Evolutionary conservation across 768 basidiomycete genomes (phyloP), one percentile per base, ranked within the genome.

Genomic region (Tremella yokohamensis): DNA sequence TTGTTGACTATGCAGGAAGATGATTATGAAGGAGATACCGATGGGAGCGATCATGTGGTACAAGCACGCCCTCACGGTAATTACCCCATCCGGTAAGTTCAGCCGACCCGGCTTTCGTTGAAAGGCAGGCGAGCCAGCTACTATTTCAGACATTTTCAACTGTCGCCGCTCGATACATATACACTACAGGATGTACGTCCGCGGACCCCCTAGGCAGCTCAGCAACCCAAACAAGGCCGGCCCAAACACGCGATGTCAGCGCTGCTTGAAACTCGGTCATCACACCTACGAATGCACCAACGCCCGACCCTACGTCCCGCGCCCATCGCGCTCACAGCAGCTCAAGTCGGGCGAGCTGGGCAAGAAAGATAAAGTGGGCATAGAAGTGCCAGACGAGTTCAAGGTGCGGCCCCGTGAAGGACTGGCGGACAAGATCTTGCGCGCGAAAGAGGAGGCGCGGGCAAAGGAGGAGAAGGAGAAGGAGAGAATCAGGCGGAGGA

Each of bases 271-370:
- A 56, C 38, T 70, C 85, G 92, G 91, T 0, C 93, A 96, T 76
- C 93, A 86, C 74, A 96, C 85, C 12, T 97, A 86, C 71, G 84
- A 96, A 78, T 97, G 93, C 82, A 90, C 89, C 77, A 81, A 82
- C 16, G 66, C 82, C 19, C 82, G 87, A 1, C 88, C 90, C 22
- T 97, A 96, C 74, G 80, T 90, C 40, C 84, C 89, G 11, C 82
- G 93, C n/a, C 92, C 92, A 1, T 91, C 90, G 37, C 83, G 91
- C 40, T 89, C 89, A 1, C 83, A 91, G 66, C 84, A 86, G 75
- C 82, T 97, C 15, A 87, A 90, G 67, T 88, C 89, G 55, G 90
- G 90, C 2, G 80, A 77, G 20, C 86, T 83, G 74, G 79, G 81
- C 16, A 38, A 56, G 19, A 40, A 85, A 8, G 86, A 86, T 9